Percentiles rank a stretch among this genome's conserved stretches.
Evolutionary conservation across 2,329 filamentous ascomycete genomes (phyloP).

Genomic region (Penicillium sp.): DNA sequence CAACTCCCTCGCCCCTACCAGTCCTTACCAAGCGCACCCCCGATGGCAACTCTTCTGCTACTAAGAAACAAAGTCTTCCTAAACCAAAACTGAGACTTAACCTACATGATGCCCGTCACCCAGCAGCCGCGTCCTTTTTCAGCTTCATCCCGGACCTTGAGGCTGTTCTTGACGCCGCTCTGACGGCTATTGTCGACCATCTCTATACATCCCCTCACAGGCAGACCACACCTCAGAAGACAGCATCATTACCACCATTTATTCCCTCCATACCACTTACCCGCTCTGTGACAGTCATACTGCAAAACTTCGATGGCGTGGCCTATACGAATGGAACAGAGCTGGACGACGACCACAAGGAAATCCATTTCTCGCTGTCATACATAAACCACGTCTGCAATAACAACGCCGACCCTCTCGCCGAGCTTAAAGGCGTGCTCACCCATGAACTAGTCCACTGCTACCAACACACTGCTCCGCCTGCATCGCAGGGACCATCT

Average conservation of each 20-base stretch:
- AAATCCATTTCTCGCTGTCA: conserved; percentile 78
- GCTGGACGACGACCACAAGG: conserved; percentile 81
- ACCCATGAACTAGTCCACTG: conserved; percentile 95
- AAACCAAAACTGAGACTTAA: conserved; percentile 19
- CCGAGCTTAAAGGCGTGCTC: conserved; percentile 76
- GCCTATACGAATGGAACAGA: conserved; percentile 82
- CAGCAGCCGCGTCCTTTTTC: conserved; percentile 66
- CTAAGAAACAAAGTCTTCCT: background rate
- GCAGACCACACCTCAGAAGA: background rate
- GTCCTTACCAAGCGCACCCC: background rate
- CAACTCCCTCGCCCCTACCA: conserved; percentile 9
- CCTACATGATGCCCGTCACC: conserved; percentile 45
- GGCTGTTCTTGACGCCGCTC: conserved; percentile 57
- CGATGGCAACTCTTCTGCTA: background rate
- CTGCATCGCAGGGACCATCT: background rate
- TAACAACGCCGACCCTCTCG: conserved; percentile 25
- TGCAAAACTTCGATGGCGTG: conserved; percentile 76
- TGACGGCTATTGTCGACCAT: conserved; percentile 64
- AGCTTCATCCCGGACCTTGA: conserved; percentile 58
- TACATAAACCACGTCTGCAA: conserved; percentile 56
- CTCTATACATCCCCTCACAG: conserved; percentile 58
- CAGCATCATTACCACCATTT: conserved; percentile 19
- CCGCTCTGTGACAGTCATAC: conserved; percentile 77
- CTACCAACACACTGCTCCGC: conserved; percentile 71
- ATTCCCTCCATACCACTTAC: conserved; percentile 55